Evolutionary conservation across 139 green algal genomes (phyloP), one percentile per base, ranked within the genome.

Genomic region (Micromonas pusilla): DNA sequence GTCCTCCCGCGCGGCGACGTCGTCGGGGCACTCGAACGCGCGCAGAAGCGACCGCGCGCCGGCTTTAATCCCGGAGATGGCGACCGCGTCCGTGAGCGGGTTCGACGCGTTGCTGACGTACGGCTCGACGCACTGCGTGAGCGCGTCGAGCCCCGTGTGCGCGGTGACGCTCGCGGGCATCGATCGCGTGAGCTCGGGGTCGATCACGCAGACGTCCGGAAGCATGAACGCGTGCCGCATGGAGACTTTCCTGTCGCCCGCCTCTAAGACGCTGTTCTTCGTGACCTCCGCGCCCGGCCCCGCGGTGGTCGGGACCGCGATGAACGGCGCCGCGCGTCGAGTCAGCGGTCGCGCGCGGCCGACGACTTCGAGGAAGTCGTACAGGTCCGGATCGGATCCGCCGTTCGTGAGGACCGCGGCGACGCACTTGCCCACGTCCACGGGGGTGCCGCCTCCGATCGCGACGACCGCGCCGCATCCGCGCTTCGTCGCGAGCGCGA

Each of bases 101-200:
- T 73, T 81, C 0, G 76, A 31, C 0, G 37, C 31, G 66, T 73
- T 60, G 34, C 64, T 70, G 23, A 73, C 66, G 76, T 76, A 81
- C 34, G 76, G 76, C 36, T 81, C 76, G 28, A 81, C 70, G 76
- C 76, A 81, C 76, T 81, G 76, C 38, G 70, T 73, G 38, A 81
- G 38, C 16, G 76, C 76, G 66, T 81, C 76, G 16, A 81, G 54
- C 1, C 76, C 76, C 13, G 76, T 81, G 76, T 75, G 70, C 64
- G 76, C 76, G 6, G 76, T 81, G 16, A 63, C 57, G 38, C 52
- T 52, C 30, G 38, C n/a, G 3, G 76, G 76, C 37, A 73, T 36
- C 38, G 23, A 34, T 1, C 76, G 9, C 6, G 76, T 81, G 34
- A 81, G 70, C 31, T 70, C 25, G 13, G 76, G 76, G 52, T 81